Base-by-base conservation (phyloP, 139 green algal species). In the Picocystis salinarum region DNA sequence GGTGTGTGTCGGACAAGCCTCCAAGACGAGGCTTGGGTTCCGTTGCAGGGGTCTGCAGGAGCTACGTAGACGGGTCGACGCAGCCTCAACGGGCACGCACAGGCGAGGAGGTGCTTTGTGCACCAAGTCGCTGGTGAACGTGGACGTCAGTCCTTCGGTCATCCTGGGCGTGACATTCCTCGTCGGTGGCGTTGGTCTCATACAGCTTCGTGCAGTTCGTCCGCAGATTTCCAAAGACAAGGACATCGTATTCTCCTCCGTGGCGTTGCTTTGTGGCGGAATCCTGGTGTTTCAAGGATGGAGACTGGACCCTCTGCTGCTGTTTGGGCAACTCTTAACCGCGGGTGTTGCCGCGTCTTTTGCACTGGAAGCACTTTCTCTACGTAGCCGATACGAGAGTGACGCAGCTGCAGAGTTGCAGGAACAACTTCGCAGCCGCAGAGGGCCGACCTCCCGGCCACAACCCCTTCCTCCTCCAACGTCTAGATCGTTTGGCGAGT, bases 241-340 rank as follows among this genome's bases (percentile, higher is more conserved):
- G 27, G 73, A 82, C 40, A 55, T 82, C 20, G 59, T 82, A 28
- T 56, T 82, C 23, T 72, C 62, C 10, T 74, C 58, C 36, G 47
- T 79, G 6, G 56, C 63, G 6, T 41, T 79, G 3, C 58, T 79
- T 23, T 59, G 56, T 25, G 73, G 73, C 3, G 73, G 73, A 40
- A 82, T 82, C 44, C 65, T 82, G 19, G 56, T 82, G 19, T 82
- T 82, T 40, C 72, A 81, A 60, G 73, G 73, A 15, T 82, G 73
- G 73, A 52, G 73, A 37, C 45, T 82, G 10, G 73, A 82, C 52
- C 73, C 73, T 6, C 46, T 82, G 25, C 59, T 82, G 23, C 55
- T 82, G 4, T 77, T 82, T 52, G 61, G 70, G 22, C 67, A 78
- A 59, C 54, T 78, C 23, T 54, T 82, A 33, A 79, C 64, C 0